Evolutionary conservation across 768 basidiomycete genomes (phyloP), one percentile per base, ranked within the genome.

Genomic region (Mycena venus): DNA sequence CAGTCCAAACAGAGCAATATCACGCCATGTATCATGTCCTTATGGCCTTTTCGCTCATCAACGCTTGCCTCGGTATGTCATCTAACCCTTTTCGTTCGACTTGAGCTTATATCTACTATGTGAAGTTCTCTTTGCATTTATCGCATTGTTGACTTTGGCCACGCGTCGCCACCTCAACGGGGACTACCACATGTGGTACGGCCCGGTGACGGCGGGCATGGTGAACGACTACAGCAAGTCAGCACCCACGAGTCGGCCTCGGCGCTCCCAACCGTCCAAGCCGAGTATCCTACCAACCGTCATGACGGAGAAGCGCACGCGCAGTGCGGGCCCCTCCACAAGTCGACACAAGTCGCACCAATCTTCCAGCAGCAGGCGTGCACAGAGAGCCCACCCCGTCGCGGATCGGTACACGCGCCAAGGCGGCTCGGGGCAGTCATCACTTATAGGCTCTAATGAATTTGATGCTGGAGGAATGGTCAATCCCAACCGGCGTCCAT

Each of bases 11-110:
- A 27, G 93, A 95, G 78, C 94, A 94, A 73, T 96, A 93, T 81
- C 95, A 95, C 76, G 94, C 95, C n/a, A 95, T 95, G 86, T 96
- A 95, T 81, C 91, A 92, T 32, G 95, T 95, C 23, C 86, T 96
- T 72, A 94, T 92, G 82, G 90, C 92, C 21, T 96, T 96, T 83
- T 91, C 95, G 8, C 83, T 96, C 68, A 91, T 96, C 82, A 96
- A 95, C 78, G 91, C 93, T 61, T 86, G 88, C 51, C 87, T 96
- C 5, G 84, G 95, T 93, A 82, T 71, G 92, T 7, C 7, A 31
- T n/a, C n/a, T n/a, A 15, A 58, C 12, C 31, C 8, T 31, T 19
- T 15, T 34, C 53, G 31, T 38, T 59, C 8, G 47, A 36, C 21
- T 59, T 27, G 12, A 17, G 12, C 56, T 59, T 14, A 55, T 42